Evolutionary conservation across 495 filamentous ascomycete genomes (phyloP), one percentile per base, ranked within the genome.

Genomic region (Cercophora newfieldiana): DNA sequence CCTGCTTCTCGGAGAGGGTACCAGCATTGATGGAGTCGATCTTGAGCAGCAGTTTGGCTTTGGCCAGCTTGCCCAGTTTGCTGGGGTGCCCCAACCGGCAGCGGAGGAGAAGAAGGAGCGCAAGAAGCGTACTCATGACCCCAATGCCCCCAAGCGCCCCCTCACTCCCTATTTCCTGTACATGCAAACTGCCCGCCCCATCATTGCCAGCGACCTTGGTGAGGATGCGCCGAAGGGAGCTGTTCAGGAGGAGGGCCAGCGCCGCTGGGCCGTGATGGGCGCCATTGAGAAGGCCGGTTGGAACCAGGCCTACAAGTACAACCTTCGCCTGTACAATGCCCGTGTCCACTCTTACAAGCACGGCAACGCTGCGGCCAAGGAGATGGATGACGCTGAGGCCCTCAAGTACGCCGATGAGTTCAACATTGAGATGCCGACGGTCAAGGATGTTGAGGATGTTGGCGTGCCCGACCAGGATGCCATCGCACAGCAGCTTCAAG

Each of bases 111-210:
- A 89, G 79, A 92, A 89, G 82, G 91, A 91, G 82, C 91, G 92
- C 75, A 91, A 91, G 82, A 95, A 94, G 87, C 89, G 91, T 66
- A 87, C 85, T 49, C 90, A 89, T 68, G 96, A 99, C 75, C 94
- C 94, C 64, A 96, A 97, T 74, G 92, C 93, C 14, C 95, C 95
- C 58, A 97, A 97, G 85, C 87, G 93, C 19, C 92, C 95, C 22
- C 75, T 97, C 67, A 97, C 95, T 19, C 93, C 95, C 0, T 97
- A 93, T 79, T 97, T 99, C 82, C 81, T 97, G 33, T 98, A 91
- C 81, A 92, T 95, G 82, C 88, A 95, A 70, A 87, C 87, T 33
- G 93, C 92, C 51, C 90, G 95, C 28, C 78, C 84, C 21, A 85
- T 86, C 71, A 93, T 98, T 67, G 88, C 88, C 25, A 82, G 79